A percentile compares a stretch with the other conserved stretches of the same genome.
These are phyloP conservation scores for Hericium rajendrae DNA, from an alignment of 768 basidiomycete species.

Conservation along the genomic window DNA sequence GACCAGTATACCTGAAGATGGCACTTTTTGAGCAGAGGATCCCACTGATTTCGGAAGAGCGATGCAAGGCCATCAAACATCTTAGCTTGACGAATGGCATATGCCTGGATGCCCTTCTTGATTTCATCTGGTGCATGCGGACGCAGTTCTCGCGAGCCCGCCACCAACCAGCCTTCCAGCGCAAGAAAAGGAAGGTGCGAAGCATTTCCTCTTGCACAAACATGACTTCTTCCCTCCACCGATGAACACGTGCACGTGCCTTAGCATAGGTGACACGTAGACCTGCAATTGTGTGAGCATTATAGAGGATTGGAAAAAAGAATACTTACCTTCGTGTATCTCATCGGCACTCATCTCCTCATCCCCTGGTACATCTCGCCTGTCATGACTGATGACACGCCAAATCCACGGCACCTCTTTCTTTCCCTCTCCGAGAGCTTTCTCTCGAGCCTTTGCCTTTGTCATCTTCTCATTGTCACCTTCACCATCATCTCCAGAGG, in stretches of 20 bases:
- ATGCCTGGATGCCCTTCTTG: neutral
- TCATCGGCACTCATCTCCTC: neutral
- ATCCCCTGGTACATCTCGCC: neutral
- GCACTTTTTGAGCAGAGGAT: neutral
- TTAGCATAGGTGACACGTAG: conserved; percentile 20
- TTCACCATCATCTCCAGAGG: neutral
- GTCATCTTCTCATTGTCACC: neutral
- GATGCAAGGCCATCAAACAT: neutral
- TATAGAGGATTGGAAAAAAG: neutral
- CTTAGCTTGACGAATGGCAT: neutral
- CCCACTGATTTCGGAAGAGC: neutral
- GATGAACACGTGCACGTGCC: conserved; percentile 12
- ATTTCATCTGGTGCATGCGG: neutral
- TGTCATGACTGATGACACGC: neutral
- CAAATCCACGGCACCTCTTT: conserved; percentile 2
- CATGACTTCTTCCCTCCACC: conserved; percentile 20
- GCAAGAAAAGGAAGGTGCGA: neutral
- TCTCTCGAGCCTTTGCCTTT: conserved; percentile 4
- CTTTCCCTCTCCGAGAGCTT: neutral
- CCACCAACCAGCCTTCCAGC: neutral
- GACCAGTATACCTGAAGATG: too few species aligned
- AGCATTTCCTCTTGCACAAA: conserved; percentile 9
- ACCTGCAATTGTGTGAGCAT: neutral
- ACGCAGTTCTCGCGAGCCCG: neutral
- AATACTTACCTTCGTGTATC: neutral